Base-by-base conservation (phyloP, 2,329 filamentous ascomycete species). In the Talaromyces pinophilus region DNA sequence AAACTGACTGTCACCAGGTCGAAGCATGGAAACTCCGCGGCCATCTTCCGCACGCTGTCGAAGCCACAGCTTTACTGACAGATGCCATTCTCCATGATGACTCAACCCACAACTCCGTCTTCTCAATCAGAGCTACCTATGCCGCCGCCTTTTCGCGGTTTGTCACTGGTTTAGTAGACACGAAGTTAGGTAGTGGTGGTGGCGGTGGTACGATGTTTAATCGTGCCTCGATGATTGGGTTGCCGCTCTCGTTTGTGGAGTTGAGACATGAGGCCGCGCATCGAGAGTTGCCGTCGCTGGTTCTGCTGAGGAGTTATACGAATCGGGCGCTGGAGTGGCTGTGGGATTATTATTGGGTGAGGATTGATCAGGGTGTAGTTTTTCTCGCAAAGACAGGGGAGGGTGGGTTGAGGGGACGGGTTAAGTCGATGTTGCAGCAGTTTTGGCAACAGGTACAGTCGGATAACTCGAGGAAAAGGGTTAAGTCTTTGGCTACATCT, bases 201-300 rank as follows among this genome's bases (percentile, higher is more conserved):
- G 62, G 42, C 2, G 75, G 73, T 59, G 78, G 78, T 28, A 77
- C 74, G 60, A 82, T 82, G 80, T 82, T 81, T 68, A 77, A 80
- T 61, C 75, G 78, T 22, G 80, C 80, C 4, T 70, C 76, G 62
- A 75, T 79, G 48, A 70, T 82, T 3, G 79, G 79, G 0, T 70
- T 82, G 2, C 80, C 80, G 0, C 87, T 89, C 0, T 89, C 90
- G 0, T 96, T 97, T 77, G 92, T 97, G 63, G 93, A 96, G 81
- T 83, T 96, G 67, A 87, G 93, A 55, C 93, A 97, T 77, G 91
- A 96, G 79, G 92, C 91, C 52, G 96, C 93, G 48, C 93, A 98
- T 77, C 92, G 96, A 77, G 91, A 93, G 75, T 82, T 97, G 65
- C 93, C 93, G 0, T 88, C 89, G 1, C 82, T 97, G 63, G 83